A percentile compares a stretch with the other conserved stretches of the same genome.
Evolutionary conservation across 495 filamentous ascomycete genomes (phyloP).

Genomic region (Amphirosellinia nigrospora): DNA sequence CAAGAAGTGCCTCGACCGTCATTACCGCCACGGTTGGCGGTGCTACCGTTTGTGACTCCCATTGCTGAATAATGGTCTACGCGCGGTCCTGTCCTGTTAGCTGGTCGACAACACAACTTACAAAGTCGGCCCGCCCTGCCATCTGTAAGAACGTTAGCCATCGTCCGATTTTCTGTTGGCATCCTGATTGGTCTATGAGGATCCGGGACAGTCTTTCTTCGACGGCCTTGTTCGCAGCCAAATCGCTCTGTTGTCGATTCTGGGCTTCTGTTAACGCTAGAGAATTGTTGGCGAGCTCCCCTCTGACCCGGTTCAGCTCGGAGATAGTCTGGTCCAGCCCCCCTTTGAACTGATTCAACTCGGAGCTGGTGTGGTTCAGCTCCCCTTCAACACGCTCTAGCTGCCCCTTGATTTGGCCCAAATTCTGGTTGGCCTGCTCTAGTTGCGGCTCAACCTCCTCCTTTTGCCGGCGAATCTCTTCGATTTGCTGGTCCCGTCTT

Average conservation of each 20-base stretch:
- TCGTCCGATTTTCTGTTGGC: neutral
- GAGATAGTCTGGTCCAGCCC: no score
- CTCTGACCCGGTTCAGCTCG: neutral
- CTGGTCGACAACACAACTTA: neutral
- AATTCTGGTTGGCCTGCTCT: neutral
- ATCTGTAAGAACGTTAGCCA: neutral
- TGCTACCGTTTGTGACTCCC: neutral
- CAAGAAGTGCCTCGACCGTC: neutral
- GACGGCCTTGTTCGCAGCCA: neutral
- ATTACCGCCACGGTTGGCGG: neutral
- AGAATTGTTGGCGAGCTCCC: neutral
- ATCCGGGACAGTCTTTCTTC: neutral
- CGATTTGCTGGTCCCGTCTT: no score
- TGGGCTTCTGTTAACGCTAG: neutral
- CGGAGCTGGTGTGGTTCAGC: no score
- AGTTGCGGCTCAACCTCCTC: neutral
- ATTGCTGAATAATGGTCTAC: neutral
- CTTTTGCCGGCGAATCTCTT: neutral
- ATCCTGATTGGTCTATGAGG: neutral
- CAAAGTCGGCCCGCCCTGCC: neutral
- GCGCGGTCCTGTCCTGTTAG: neutral
- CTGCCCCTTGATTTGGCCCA: neutral
- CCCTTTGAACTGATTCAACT: no score
- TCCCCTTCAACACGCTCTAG: no score
- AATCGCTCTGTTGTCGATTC: neutral